Conservation (phyloP, 345 rosid genomes). For the Hypericum perforatum region DNA sequence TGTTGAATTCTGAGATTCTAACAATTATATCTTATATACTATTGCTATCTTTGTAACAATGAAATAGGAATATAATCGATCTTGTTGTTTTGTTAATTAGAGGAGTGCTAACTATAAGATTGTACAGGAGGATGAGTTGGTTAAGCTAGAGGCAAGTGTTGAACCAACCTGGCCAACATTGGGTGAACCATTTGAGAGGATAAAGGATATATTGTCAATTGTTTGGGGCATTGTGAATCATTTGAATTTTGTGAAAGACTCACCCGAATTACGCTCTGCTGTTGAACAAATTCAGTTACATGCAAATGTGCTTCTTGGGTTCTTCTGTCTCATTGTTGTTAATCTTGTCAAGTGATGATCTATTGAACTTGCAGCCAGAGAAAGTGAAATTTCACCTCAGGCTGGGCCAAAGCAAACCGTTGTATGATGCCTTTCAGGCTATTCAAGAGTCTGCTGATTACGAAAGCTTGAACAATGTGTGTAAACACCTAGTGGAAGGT, state of each 20-base stretch:
- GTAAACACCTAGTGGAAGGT: conserved; percentile 65
- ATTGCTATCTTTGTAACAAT: no score
- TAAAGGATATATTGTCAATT: conserved; percentile 48
- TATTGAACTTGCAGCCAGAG: conserved; percentile 42
- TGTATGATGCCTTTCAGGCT: conserved; percentile 63
- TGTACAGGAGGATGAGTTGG: conserved; percentile 61
- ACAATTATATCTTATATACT: no score
- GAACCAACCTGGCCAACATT: conserved; percentile 83
- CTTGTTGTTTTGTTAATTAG: no score
- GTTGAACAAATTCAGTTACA: conserved; percentile 86
- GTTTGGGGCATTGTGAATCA: conserved; percentile 78
- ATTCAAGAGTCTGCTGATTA: conserved; percentile 60
- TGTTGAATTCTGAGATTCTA: no score
- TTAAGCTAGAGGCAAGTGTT: conserved; percentile 50
- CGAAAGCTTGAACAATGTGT: conserved; percentile 49
- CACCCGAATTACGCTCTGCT: conserved; percentile 77
- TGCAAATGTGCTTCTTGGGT: neutral
- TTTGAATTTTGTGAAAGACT: conserved; percentile 78
- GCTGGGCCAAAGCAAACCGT: conserved; percentile 71
- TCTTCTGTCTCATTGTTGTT: neutral
- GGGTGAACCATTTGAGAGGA: conserved; percentile 86
- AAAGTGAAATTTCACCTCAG: conserved; percentile 66
- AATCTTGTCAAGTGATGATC: conserved; percentile 7
- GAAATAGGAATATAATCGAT: no score
- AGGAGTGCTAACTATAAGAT: no score